A percentile compares a stretch with the other conserved stretches of the same genome.
These are phyloP conservation scores for Cylindrotheca closterium DNA, from an alignment of 108 stramenopile genomes.

Conservation along the genomic window DNA sequence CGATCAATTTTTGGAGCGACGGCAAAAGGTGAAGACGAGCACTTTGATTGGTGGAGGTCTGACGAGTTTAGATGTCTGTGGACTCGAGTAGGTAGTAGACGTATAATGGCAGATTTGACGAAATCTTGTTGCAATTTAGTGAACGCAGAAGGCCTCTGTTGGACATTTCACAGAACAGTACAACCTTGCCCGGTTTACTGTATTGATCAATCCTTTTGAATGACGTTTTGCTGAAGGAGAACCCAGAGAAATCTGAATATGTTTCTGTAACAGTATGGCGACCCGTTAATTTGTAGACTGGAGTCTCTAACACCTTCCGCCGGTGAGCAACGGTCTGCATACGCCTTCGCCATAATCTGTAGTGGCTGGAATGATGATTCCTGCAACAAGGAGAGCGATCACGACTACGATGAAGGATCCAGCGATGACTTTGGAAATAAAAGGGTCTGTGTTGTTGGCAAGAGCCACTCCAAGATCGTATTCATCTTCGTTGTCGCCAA, in stretches of 20 bases:
- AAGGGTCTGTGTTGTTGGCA: conserved; percentile 69
- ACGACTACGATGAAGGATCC: conserved; percentile 78
- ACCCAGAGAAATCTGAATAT: no score
- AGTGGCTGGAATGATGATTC: conserved; percentile 65
- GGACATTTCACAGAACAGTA: not conserved
- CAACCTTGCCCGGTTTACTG: not conserved
- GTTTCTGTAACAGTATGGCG: no score
- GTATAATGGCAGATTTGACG: no score
- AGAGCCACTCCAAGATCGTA: conserved; percentile 83
- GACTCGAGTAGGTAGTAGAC: conserved; percentile 56
- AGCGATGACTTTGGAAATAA: conserved; percentile 88
- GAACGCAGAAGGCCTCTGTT: no score
- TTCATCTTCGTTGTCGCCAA: conserved; percentile 82
- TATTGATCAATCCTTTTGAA: no score
- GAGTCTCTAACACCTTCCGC: conserved; percentile 75
- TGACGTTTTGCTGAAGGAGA: no score
- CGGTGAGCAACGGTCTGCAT: conserved; percentile 77
- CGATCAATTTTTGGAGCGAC: conserved; percentile 68
- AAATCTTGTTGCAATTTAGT: no score
- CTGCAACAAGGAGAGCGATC: conserved; percentile 69
- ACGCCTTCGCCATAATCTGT: conserved; percentile 81
- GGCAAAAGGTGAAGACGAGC: conserved; percentile 77
- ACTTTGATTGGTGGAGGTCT: conserved; percentile 69
- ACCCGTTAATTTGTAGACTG: no score
- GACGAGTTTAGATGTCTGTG: conserved; percentile 69